Percentiles rank a stretch among this genome's conserved stretches.
phyloP scores from a whole-genome alignment of 805 yeast genomes.

The Kodamaea kaohsiungensis region DNA sequence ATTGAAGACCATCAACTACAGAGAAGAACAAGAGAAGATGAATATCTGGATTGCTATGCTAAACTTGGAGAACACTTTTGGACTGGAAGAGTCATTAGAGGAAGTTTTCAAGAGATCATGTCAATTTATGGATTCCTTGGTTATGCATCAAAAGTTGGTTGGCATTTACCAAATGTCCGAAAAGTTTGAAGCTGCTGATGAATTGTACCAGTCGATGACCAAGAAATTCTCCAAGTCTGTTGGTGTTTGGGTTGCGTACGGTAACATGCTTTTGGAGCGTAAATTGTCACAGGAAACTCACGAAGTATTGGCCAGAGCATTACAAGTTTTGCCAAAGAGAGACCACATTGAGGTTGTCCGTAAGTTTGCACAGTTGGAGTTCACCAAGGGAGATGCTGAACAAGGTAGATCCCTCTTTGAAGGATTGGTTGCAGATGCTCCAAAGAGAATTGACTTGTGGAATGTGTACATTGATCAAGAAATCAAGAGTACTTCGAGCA shows the following conservation, averaged over 20 bases:
- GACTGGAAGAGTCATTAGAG: slow-evolving; percentile 78
- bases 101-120: slow-evolving; percentile 80
- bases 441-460: slow-evolving; percentile 93
- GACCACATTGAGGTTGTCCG: slow-evolving; percentile 77
- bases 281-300: slow-evolving; percentile 62
- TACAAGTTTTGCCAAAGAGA: slow-evolving; percentile 69
- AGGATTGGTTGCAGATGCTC: slow-evolving; percentile 85
- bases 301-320: slow-evolving; percentile 69
- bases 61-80: slow-evolving; percentile 92
- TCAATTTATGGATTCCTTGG: slow-evolving; percentile 87
- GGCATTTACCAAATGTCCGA: slow-evolving; percentile 75
- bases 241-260: slow-evolving; percentile 81
- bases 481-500: slow-evolving; percentile 55
- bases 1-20: slow-evolving; percentile 79
- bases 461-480: slow-evolving; percentile 94
- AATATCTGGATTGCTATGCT: slow-evolving; percentile 95
- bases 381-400: slow-evolving; percentile 83
- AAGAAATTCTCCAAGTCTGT: slow-evolving; percentile 76
- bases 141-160: slow-evolving; percentile 77
- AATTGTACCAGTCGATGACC: slow-evolving; percentile 61
- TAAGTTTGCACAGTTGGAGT: slow-evolving; percentile 89
- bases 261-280: slow-evolving; percentile 68
- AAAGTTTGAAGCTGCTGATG: slow-evolving; percentile 68
- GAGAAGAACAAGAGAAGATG: slow-evolving; percentile 90
- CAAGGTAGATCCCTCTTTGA: slow-evolving; percentile 94